Conservation (phyloP, 2,329 filamentous ascomycete genomes). For the Ophiostoma tasmaniense region DNA sequence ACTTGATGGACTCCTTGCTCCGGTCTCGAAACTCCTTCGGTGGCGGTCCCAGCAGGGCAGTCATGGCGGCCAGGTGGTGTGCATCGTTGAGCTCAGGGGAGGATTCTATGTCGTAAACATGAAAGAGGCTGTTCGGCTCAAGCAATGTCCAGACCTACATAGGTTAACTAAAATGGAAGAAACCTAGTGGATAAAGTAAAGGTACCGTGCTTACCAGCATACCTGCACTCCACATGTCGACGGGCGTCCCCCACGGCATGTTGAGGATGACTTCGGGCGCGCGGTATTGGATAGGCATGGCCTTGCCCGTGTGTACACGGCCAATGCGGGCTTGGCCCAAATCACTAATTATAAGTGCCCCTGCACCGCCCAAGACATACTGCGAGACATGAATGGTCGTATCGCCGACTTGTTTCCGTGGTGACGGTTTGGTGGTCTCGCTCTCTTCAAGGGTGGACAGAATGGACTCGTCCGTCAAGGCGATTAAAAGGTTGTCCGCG, state of each 20-base stretch:
- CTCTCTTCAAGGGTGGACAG: background rate
- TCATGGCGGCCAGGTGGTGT: background rate
- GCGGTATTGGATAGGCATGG: background rate
- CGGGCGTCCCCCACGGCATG: background rate
- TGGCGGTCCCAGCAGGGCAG: background rate
- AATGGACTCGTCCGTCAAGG: background rate
- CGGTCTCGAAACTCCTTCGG: background rate
- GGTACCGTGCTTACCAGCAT: background rate
- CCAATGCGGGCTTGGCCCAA: background rate
- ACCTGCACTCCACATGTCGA: background rate
- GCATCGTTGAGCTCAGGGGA: background rate
- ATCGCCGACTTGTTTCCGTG: background rate
- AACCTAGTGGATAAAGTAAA: background rate
- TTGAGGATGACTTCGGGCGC: background rate
- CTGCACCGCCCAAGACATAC: background rate
- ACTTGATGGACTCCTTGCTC: background rate
- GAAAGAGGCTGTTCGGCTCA: background rate
- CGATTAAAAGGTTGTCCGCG: background rate
- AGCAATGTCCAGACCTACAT: background rate
- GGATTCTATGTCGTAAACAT: background rate
- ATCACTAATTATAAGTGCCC: background rate
- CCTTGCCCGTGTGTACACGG: background rate
- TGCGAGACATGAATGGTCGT: background rate
- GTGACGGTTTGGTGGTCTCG: background rate
- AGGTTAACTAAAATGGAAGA: background rate